phyloP scores from a whole-genome alignment of 2,329 filamentous ascomycete species.

The Ramichloridium luteum region DNA sequence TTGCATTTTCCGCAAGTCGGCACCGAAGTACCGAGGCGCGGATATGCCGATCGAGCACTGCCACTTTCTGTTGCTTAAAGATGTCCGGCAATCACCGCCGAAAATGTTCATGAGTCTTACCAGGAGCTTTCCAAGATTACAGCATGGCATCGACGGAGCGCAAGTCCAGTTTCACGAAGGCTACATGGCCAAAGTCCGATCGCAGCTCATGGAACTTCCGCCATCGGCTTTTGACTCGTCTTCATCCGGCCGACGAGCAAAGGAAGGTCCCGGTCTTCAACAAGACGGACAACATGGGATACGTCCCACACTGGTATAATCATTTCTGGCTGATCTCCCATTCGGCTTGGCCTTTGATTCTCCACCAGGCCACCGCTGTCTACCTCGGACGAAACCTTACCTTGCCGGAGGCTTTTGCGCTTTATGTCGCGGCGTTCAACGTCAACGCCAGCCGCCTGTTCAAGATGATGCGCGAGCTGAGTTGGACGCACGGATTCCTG shows the following conservation, averaged over 20 bases:
- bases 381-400: constrained; percentile 23
- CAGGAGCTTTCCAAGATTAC: no score
- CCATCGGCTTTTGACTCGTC: constrained; percentile 10
- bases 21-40: no score
- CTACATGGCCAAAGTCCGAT: constrained; percentile 12
- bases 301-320: constrained; percentile 25
- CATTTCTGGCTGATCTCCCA: constrained; percentile 32
- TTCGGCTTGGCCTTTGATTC: constrained; percentile 25
- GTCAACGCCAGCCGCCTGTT: constrained; percentile 29
- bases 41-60: no score
- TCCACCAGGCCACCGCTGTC: constrained; percentile 28
- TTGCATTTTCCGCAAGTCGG: no score
- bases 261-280: constrained; percentile 27
- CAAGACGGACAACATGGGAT: constrained; percentile 32
- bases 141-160: no score
- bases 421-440: constrained; percentile 31
- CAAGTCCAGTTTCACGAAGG: constrained; percentile 16
- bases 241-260: constrained; percentile 14
- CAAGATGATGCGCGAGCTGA: constrained; percentile 28
- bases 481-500: constrained; percentile 30
- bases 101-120: no score
- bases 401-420: constrained; percentile 22
- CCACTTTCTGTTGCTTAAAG: no score
- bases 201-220: constrained; percentile 8
- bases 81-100: no score